Base-by-base conservation (phyloP, 2,329 filamentous ascomycete species). In the Colletotrichum limetticola region DNA sequence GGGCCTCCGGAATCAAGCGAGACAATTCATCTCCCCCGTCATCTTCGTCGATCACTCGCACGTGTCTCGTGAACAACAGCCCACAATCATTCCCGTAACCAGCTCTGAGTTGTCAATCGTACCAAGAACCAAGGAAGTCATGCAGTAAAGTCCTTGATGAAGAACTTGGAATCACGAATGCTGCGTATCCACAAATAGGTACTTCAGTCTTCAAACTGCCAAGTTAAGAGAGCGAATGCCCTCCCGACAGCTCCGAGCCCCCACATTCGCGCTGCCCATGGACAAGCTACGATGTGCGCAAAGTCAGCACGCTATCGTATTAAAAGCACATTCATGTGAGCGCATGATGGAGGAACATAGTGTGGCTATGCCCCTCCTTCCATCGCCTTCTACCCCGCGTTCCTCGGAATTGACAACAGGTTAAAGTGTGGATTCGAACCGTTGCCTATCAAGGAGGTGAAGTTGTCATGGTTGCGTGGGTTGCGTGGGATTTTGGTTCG, bases 341-440 rank as follows among this genome's bases (percentile, higher is more conserved):
- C 37, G 32, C 30, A 60, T 56, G 55, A 56, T 70, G 66, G 19
- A 64, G 28, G 42, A 60, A 59, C 16, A 35, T 1, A 32, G 32
- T 53, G 66, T 60, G 55, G 66, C 66, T 55, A 72, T 72, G 70
- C 70, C 70, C 70, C 66, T 60, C 59, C 53, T 69, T 70, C 59
- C 28, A 42, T 57, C 37, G 5, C 24, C 53, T 65, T 64, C 66
- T 65, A 70, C 70, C 70, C 66, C 70, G 70, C 70, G 59, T 49
- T 70, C 28, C 22, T 59, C 32, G 19, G 24, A 35, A 22, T 19
- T 37, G 11, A 37, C 46, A 63, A 64, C 42, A 26, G 42, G 53
- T 64, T 64, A n/a, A 30, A 28, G 46, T 26, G 37, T 59, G 64
- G 59, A 11, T 56, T 66, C 28, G 42, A 22, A 12, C 30, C 16